Evolutionary conservation across 2,329 filamentous ascomycete genomes (phyloP), one percentile per base, ranked within the genome.

Genomic region (Clarireedia sp.): DNA sequence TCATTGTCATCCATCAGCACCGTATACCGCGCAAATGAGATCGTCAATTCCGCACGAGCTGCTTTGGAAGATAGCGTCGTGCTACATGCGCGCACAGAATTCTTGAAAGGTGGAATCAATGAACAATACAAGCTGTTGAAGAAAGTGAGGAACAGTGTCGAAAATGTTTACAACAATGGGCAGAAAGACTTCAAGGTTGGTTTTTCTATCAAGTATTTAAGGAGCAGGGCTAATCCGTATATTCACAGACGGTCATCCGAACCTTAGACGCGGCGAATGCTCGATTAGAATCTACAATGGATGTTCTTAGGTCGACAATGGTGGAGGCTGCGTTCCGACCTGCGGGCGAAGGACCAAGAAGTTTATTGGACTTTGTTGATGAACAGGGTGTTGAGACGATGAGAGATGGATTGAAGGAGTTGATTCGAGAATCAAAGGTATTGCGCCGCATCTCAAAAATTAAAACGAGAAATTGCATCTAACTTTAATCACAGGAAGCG

Each of bases 11-110:
- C 90, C 10, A 90, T 95, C 69, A 82, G 78, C 43, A 84, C 88
- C 58, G 89, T 96, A 51, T 85, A 89, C 68, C 87, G 89, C 57
- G 91, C 90, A 61, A 91, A 94, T 67, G 87, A 95, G 66, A 84
- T 96, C 55, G 87, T 94, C 45, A 89, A 82, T 19, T 77, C 81
- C 14, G 89, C 90, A 4, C 85, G 90, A 36, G 75, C 78, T 33
- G 81, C 89, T 36, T 78, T 96, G 61, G 89, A 95, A 67, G 86
- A 94, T 63, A 85, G 85, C 48, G 85, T 89, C 52, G 77, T 91
- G 9, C 78, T 95, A 3, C 79, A 80, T 21, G 83, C 88, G 7
- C 79, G 87, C 64, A 82, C 84, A 0, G 76, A 75, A n/a, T 90
- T 89, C 67, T 70, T 91, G 6, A 79, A 78, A 50, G 75, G 74